phyloP scores from a whole-genome alignment of 192 early-diverging fungal species.

The Jimgerdemannia flammicorona region DNA sequence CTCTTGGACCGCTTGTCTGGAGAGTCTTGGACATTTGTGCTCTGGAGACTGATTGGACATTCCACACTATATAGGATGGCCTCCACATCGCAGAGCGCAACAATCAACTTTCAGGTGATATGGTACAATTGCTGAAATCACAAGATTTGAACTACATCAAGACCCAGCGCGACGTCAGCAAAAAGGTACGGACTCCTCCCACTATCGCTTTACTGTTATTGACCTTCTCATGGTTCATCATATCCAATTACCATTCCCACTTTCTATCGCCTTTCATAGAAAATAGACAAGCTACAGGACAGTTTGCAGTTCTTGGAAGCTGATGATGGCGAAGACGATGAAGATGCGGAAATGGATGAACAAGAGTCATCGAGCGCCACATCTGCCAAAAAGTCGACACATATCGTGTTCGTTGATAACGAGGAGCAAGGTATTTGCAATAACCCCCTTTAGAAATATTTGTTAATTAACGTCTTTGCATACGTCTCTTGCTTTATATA shows the following conservation, averaged over 20 bases:
- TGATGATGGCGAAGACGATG: conserved; percentile 31
- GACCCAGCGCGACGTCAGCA: conserved; percentile 74
- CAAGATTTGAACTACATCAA: conserved; percentile 91
- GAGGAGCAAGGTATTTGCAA: conserved; percentile 49
- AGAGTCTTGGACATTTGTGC: background rate
- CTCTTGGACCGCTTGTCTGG: conserved; percentile 4
- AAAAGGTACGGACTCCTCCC: conserved; percentile 43
- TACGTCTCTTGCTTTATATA: conserved; percentile 8
- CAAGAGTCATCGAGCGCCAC: conserved; percentile 18
- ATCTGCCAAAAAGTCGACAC: conserved; percentile 43
- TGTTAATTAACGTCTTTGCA: background rate
- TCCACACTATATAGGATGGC: conserved; percentile 45
- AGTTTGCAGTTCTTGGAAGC: conserved; percentile 64
- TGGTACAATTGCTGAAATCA: conserved; percentile 81
- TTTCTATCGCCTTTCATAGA: conserved; percentile 14
- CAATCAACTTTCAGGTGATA: conserved; percentile 70
- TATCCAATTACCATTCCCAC: background rate
- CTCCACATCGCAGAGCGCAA: conserved; percentile 74
- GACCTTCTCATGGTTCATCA: conserved; percentile 9
- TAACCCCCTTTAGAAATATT: background rate
- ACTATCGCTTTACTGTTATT: conserved; percentile 8
- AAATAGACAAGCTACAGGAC: conserved; percentile 74
- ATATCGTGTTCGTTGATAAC: conserved; percentile 77
- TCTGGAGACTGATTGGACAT: too few relatives aligned
- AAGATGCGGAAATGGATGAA: conserved; percentile 10